A percentile compares a stretch with the other conserved stretches of the same genome.
phyloP scores from a whole-genome alignment of 371 early-diverging fungal genomes.

The Apophysomyces elegans region DNA sequence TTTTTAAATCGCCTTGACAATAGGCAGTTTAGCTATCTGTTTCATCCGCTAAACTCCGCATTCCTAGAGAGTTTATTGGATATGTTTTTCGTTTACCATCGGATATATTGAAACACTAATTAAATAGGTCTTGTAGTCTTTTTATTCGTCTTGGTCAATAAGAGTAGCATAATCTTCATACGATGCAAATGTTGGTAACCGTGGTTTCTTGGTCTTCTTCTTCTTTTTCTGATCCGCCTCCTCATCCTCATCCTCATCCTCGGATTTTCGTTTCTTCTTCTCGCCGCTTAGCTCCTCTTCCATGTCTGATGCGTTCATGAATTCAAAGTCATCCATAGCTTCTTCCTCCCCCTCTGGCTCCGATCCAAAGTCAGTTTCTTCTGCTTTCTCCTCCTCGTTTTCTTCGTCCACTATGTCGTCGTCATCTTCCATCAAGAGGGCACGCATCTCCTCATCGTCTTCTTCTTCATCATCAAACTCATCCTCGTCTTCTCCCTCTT shows the following conservation, averaged over 20 bases:
- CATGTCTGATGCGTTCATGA: constrained; percentile 33
- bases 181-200: constrained; percentile 73
- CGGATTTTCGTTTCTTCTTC: constrained; percentile 33
- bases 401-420: constrained; percentile 25
- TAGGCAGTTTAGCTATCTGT: constrained; percentile 7
- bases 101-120: constrained; percentile 4
- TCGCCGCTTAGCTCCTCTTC: constrained; percentile 27
- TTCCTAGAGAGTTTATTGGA: background rate
- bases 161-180: constrained; percentile 73
- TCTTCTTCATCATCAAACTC: constrained; percentile 56
- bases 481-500: constrained; percentile 59
- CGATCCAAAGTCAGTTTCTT: constrained; percentile 26
- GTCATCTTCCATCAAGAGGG: constrained; percentile 44
- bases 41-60: constrained; percentile 5
- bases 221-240: constrained; percentile 48
- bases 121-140: constrained; percentile 17
- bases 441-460: constrained; percentile 57
- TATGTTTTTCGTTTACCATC: constrained; percentile 1
- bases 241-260: constrained; percentile 25
- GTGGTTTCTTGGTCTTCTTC: constrained; percentile 52
- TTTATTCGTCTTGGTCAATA: constrained; percentile 33
- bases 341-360: constrained; percentile 46
- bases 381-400: constrained; percentile 57
- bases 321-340: constrained; percentile 25
- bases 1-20: background rate